phyloP scores from a whole-genome alignment of 371 early-diverging fungal species.

The Apophysomyces trapeziformis region DNA sequence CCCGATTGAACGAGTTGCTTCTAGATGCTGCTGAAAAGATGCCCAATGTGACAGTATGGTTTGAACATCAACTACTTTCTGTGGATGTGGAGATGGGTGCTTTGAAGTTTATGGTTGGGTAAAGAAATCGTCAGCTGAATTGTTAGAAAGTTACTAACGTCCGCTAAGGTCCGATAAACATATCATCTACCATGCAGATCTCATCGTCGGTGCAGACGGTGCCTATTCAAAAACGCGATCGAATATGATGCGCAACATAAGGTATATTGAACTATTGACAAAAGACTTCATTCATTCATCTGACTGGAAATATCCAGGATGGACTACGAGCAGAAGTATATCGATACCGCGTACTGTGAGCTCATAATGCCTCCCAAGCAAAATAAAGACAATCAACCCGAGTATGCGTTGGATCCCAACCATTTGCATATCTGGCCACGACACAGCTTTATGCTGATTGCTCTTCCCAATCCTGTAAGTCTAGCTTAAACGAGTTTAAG shows the following conservation, averaged over 20 bases:
- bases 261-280: constrained; percentile 39
- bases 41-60: constrained; percentile 69
- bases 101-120: constrained; percentile 43
- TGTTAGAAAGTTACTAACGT: constrained; percentile 16
- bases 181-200: constrained; percentile 58
- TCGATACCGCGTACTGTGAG: constrained; percentile 92
- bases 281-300: not conserved
- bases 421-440: constrained; percentile 98
- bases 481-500: not conserved
- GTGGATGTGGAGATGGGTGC: constrained; percentile 68
- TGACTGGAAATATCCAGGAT: constrained; percentile 51
- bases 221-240: constrained; percentile 83
- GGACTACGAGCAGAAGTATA: constrained; percentile 86
- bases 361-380: constrained; percentile 74
- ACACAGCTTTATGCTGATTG: constrained; percentile 95
- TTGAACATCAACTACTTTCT: constrained; percentile 62
- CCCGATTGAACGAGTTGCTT: constrained; percentile 79
- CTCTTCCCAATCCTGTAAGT: constrained; percentile 87
- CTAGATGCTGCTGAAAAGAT: constrained; percentile 71
- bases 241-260: constrained; percentile 73
- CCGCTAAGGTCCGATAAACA: constrained; percentile 19
- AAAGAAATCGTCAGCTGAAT: not conserved
- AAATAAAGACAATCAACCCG: constrained; percentile 51
- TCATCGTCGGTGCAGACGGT: constrained; percentile 96
- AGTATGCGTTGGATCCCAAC: constrained; percentile 85